Evolutionary conservation across 2,329 filamentous ascomycete species (phyloP), one percentile per base, ranked within the genome.

Genomic region (Scedosporium boydii): DNA sequence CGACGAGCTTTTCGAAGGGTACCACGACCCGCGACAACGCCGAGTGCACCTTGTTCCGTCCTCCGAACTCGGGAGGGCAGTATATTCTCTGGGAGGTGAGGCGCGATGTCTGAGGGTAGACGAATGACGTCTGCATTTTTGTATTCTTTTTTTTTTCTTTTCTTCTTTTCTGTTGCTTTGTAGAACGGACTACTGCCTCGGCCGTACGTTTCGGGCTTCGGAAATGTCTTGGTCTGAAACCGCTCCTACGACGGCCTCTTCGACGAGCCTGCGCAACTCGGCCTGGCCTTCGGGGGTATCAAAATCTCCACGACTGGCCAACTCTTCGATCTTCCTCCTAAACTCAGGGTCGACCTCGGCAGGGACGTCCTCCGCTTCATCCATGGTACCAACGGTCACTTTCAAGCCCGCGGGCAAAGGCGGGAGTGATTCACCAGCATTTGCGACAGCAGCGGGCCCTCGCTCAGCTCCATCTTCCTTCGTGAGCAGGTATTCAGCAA

Each of bases 251-350:
- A 99, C 78, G 2, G 90, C 92, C 69, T 97, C 91, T 66, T 88
- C 84, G 5, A 99, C 86, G 64, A 99, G 77, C 67, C 85, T 82
- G 64, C 92, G 83, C 69, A 99, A 75, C 70, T 93, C 86, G 23
- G 82, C 83, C 75, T 99, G 95, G 3, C 89, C 90, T 64, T 88
- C 85, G 61, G 90, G 87, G 4, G 86, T 88, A 68, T 93, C 81
- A 69, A 97, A 96, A 70, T 98, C 92, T 26, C 89, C 87, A 48
- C 91, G 82, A 42, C 87, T 82, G 2, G 95, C 93, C 64, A 99
- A 77, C 74, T 96, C 89, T 70, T 98, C 92, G 70, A 99, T 98
- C 61, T 90, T 83, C 67, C 88, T 81, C 70, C 88, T 86, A 67
- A 99, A 91, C 67, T 93, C 92, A 1, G 90, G 86, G 71, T 98